Evolutionary conservation across 306 rosid species (phyloP).

Genomic region (Rosa chinensis): DNA sequence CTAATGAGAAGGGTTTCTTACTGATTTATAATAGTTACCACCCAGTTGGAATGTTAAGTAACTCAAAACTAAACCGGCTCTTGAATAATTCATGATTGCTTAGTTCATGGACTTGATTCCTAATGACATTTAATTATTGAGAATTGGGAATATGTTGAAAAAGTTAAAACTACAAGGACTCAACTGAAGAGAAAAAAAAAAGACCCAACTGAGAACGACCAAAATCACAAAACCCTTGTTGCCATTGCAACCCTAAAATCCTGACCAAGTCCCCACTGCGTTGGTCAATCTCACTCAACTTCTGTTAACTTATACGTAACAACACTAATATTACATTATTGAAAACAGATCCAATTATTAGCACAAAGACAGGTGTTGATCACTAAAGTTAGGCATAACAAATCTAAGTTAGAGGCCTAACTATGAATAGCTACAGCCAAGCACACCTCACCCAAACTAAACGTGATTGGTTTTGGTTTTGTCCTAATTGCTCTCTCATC

Average conservation of each 20-base stretch:
- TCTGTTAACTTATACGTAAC: background rate
- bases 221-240: background rate
- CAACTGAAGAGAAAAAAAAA: background rate
- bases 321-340: background rate
- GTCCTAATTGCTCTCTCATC: constrained; percentile 35
- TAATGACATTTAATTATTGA: no score
- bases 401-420: constrained; percentile 19
- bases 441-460: constrained; percentile 49
- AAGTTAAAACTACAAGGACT: background rate
- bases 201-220: background rate
- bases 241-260: background rate
- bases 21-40: no score
- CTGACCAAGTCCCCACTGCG: no score
- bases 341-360: constrained; percentile 14
- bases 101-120: no score
- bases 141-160: background rate
- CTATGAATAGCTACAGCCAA: constrained; percentile 27
- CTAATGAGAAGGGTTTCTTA: no score
- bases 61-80: background rate
- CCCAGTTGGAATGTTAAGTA: background rate
- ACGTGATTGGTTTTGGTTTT: constrained; percentile 54
- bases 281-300: background rate
- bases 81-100: no score
- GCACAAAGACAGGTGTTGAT: constrained; percentile 34
- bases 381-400: constrained; percentile 31